A percentile compares a stretch with the other conserved stretches of the same genome.
Conservation (phyloP, 2,329 filamentous ascomycete species). For the Fusarium sp. region DNA sequence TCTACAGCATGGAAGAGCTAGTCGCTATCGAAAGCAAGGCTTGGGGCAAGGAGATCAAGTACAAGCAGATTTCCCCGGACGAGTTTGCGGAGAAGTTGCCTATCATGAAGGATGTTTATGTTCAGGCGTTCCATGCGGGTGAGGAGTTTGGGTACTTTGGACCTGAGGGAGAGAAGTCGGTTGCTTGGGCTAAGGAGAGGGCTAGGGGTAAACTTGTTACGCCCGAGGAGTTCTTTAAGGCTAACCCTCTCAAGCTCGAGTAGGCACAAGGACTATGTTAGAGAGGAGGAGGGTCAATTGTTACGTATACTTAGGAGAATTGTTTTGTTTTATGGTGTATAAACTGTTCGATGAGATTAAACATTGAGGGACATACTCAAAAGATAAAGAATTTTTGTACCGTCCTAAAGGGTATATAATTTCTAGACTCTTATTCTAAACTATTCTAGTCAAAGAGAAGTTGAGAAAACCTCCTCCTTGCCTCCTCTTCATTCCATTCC, state of each 20-base stretch:
- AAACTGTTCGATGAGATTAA: not conserved
- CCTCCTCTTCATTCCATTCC: conserved; percentile 38
- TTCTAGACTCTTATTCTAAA: not conserved
- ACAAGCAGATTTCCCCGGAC: conserved; percentile 36
- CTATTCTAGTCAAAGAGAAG: not conserved
- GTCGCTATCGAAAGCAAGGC: conserved; percentile 53
- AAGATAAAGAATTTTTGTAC: rapidly evolving
- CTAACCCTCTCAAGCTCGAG: conserved; percentile 26
- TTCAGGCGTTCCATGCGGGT: conserved; percentile 4
- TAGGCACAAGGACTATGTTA: not conserved
- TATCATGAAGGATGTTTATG: conserved; percentile 19
- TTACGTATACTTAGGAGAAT: not conserved
- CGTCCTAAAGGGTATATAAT: not conserved
- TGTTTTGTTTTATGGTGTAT: not conserved
- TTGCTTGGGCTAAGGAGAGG: conserved; percentile 38
- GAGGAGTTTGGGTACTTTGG: conserved; percentile 45
- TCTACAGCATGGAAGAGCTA: conserved; percentile 54
- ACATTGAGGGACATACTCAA: not conserved
- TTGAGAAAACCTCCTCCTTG: not conserved
- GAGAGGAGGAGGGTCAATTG: not conserved
- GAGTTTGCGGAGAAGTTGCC: conserved; percentile 35
- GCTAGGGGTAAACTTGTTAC: conserved; percentile 38
- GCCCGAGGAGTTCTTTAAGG: conserved; percentile 39
- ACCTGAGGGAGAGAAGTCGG: conserved; percentile 23
- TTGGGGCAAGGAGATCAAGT: conserved; percentile 52